These are phyloP conservation scores for Lumnitzera racemosa DNA, from an alignment of 345 rosid genomes.

Conservation along the genomic window DNA sequence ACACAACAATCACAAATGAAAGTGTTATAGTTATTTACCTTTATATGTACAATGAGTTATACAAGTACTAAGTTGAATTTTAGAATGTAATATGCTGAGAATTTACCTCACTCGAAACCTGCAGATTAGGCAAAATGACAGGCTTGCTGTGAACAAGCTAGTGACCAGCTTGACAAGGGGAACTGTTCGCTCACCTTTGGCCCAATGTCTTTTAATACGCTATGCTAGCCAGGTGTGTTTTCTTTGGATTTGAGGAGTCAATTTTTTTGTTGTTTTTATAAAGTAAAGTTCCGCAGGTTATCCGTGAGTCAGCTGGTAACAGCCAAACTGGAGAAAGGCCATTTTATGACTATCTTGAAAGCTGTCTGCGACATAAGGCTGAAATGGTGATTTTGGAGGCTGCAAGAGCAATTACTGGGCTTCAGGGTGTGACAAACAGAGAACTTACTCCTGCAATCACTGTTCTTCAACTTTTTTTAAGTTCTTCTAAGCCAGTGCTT, in stretches of 20 bases:
- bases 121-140: constrained; percentile 92
- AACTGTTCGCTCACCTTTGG: constrained; percentile 90
- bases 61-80: too few relatives aligned
- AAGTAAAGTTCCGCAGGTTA: constrained; percentile 45
- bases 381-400: constrained; percentile 99
- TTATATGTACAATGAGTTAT: too few relatives aligned
- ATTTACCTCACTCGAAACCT: constrained; percentile 7
- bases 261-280: background rate
- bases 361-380: constrained; percentile 93
- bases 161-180: constrained; percentile 94
- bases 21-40: too few relatives aligned
- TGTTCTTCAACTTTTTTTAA: constrained; percentile 93
- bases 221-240: constrained; percentile 71
- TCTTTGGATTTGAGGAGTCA: constrained; percentile 1
- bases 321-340: constrained; percentile 88
- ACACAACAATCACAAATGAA: too few relatives aligned
- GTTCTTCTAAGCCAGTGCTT: constrained; percentile 93
- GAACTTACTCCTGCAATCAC: constrained; percentile 97
- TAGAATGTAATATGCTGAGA: background rate
- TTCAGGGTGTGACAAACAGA: constrained; percentile 81
- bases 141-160: constrained; percentile 86
- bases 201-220: constrained; percentile 92
- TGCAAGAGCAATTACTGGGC: constrained; percentile 99
- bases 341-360: constrained; percentile 90
- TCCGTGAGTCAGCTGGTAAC: constrained; percentile 66